A percentile compares a stretch with the other conserved stretches of the same genome.
Evolutionary conservation across 176 grass and related monocot species (phyloP).

Genomic region (Zizania latifolia): DNA sequence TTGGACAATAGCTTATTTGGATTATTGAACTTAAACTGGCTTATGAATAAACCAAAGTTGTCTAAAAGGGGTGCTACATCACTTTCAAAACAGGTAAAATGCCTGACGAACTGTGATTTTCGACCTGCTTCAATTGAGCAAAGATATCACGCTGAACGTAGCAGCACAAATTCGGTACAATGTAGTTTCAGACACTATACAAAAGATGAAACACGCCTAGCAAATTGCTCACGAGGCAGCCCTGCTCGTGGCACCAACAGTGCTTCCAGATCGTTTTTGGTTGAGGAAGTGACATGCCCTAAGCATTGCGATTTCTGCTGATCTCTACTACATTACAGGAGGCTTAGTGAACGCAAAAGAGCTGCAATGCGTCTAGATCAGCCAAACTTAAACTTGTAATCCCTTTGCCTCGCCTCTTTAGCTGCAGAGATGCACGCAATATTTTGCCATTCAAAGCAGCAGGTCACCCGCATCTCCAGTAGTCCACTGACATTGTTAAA

Average conservation of each 20-base stretch:
- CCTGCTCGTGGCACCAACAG: background rate
- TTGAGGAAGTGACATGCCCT: background rate
- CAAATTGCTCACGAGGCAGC: background rate
- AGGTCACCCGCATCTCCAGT: background rate
- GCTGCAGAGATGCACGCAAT: background rate
- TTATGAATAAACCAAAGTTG: too few species aligned
- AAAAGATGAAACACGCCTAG: background rate
- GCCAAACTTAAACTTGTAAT: background rate
- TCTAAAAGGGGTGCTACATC: too few species aligned
- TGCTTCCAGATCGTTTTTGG: background rate
- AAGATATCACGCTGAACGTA: slow-evolving; percentile 1
- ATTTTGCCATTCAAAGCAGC: background rate
- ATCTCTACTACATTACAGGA: background rate
- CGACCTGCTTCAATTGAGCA: too few species aligned
- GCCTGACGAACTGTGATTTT: too few species aligned
- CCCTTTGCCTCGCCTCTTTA: background rate
- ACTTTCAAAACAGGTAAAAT: background rate
- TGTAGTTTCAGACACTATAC: slow-evolving; percentile 16
- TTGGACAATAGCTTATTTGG: too few species aligned
- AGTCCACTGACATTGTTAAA: slow-evolving; percentile 7
- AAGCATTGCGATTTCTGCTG: background rate
- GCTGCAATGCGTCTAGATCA: background rate
- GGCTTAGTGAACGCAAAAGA: background rate
- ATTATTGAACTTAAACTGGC: too few species aligned
- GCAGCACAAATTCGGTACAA: background rate